Base-by-base conservation (phyloP, 208 protist genomes). In the Trypanosoma vivax region DNA sequence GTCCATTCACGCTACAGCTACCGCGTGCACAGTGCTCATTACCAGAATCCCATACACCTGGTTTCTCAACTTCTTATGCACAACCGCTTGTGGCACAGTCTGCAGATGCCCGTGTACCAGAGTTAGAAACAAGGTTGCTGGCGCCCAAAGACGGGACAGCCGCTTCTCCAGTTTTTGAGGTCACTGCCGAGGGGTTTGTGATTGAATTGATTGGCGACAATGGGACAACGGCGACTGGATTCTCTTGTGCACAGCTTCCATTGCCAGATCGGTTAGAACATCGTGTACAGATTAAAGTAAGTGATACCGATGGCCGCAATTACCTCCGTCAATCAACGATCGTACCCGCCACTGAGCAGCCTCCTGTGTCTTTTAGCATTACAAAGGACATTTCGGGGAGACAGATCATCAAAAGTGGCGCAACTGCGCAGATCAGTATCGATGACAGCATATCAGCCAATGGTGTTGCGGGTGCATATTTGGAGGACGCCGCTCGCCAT, bases 1-100 rank as follows among this genome's bases (percentile, higher is more conserved):
- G 75, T 14, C 77, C 82, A 21, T 86, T 72, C 57, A 78, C 64
- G 0, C 65, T 90, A n/a, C 65, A 74, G 13, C 65, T 85, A 18
- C 83, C 76, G 7, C 50, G 66, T 18, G 40, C 40, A 40, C 10
- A 49, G 18, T 3, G 25, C 16, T 16, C 19, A 11, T 34, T 14
- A 28, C 4, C 28, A 2, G 28, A 39, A 10, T 7, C 18, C 37
- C 35, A 30, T 7, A 14, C 23, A 24, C 10, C 47, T 27, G 18
- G 28, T 24, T 50, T 54, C 25, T 43, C 33, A 28, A 24, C 29
- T 1, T 39, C 49, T 11, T 45, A 50, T 38, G n/a, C 27, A 14
- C 34, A 66, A 23, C 60, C 60, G 35, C n/a, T 42, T 31, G 29
- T 5, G 23, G 9, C 43, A 14, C 45, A 53, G 34, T 30, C 35